Base-by-base conservation (phyloP, 1,284 basidiomycete species). In the Trametes polyzona region DNA sequence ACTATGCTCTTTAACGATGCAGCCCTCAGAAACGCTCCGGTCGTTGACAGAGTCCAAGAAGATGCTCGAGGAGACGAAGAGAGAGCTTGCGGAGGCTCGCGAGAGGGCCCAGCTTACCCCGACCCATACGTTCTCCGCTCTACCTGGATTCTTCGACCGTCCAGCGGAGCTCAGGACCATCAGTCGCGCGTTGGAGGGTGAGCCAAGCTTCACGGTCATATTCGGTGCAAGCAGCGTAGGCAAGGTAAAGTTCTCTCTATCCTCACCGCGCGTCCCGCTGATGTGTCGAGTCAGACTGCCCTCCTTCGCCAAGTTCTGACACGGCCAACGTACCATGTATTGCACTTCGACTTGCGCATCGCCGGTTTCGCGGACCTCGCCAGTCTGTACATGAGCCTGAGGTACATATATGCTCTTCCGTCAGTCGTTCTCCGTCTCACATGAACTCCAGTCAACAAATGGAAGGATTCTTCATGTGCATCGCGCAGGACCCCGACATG, bases 311-410 rank as follows among this genome's bases (percentile, higher is more conserved):
- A 93, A 71, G 83, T 92, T 17, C 80, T 93, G 32, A 86, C 83
- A 14, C 75, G 77, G 21, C 75, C 82, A 12, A 76, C 77, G 53
- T 93, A 88, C 67, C 88, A 92, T 71, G 88, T 92, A 50, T 78
- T 93, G 30, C 88, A 92, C 67, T 92, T 93, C 64, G 92, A 93
- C 71, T 77, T 93, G 30, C 82, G 91, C 16, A 92, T 93, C 47
- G 83, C 92, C 5, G 92, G 91, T 0, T 93, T 93, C 65, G 89
- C 90, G 1, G 91, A 93, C 67, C 75, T 93, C 5, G 73, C 81
- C 0, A 90, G 90, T 65, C 75, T 93, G 24, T 93, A 92, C 67
- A 79, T 79, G 67, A 86, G 88, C 55, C 76, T 93, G 10, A 71
- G 69, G 71, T 71, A 39, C 19, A 65, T 43, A 8, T 11, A 3